Base-by-base conservation (phyloP, 2,329 filamentous ascomycete genomes). In the Botryosphaeria dothidea region DNA sequence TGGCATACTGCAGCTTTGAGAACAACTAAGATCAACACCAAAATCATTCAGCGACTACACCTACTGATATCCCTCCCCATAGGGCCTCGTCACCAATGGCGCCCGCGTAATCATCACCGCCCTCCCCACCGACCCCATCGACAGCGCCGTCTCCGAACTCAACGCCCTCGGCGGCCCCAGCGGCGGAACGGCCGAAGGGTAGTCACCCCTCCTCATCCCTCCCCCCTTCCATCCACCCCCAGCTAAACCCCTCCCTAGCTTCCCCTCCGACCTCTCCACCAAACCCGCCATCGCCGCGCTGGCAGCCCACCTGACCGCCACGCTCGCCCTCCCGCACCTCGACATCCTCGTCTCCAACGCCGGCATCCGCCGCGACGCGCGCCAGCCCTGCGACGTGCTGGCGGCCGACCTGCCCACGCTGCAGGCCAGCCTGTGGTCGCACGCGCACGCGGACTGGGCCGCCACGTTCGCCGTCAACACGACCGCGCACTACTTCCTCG, bases 331-430 rank as follows among this genome's bases (percentile, higher is more conserved):
- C 68, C 70, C 62, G n/a, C 75, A 79, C 46, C 69, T 84, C 19
- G 82, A 84, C 67, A 79, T 84, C 25, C 75, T 84, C 8, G 74
- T 83, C 51, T 83, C 82, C 58, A 83, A 84, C 69, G 82, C 82
- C 1, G 81, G 82, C 8, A 82, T 84, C 54, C 71, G 82, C 31
- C 75, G 81, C 34, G 82, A 84, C 64, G 79, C 82, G 0, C 75
- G 73, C 0, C 65, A 73, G 1, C 60, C 71, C n/a, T 85, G 82
- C 70, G 72, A 83, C 65, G 80, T 82, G 7, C 70, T 82, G 7
- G 73, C 71, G 0, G 81, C 80, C 1, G 69, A 80, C 0, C 68
- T 84, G 0, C 21, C 73, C 0, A 78, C 82, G 31, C 70, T 84
- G 15, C 80, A 82, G 69, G 72, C 71, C 2, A 83, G 82, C 0